These are phyloP conservation scores for Colletotrichum filicis DNA, from an alignment of 2,329 filamentous ascomycete genomes.

Conservation along the genomic window DNA sequence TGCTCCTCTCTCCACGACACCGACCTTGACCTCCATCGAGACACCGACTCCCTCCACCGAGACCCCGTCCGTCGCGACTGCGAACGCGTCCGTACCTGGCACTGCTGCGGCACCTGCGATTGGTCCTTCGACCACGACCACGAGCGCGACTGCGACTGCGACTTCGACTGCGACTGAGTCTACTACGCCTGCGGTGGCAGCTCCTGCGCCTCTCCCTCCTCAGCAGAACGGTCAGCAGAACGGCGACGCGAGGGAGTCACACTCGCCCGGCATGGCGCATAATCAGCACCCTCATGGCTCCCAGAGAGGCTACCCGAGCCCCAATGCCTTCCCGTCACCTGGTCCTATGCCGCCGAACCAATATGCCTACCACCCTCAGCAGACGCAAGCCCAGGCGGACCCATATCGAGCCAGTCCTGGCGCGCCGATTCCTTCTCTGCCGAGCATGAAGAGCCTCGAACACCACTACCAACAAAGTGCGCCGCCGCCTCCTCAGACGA, in stretches of 20 bases:
- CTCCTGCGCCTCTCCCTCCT: background rate
- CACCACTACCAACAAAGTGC: slow-evolving; percentile 42
- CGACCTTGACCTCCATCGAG: slow-evolving; percentile 17
- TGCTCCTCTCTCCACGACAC: slow-evolving; percentile 10
- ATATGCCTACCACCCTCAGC: slow-evolving; percentile 37
- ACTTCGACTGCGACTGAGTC: slow-evolving; percentile 1
- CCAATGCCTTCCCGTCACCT: slow-evolving; percentile 30
- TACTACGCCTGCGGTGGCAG: background rate
- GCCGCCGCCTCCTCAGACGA: slow-evolving; percentile 42
- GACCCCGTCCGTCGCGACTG: slow-evolving; percentile 10
- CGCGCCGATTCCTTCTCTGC: slow-evolving; percentile 48
- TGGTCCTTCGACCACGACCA: background rate
- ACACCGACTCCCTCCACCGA: slow-evolving; percentile 25
- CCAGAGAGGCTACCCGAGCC: slow-evolving; percentile 37
- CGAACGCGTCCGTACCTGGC: slow-evolving; percentile 13
- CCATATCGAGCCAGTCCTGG: slow-evolving; percentile 47
- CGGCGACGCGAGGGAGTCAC: slow-evolving; percentile 36
- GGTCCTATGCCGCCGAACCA: slow-evolving; percentile 17
- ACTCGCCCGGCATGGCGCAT: slow-evolving; percentile 38
- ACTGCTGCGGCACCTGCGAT: background rate
- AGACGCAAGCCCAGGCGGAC: slow-evolving; percentile 43
- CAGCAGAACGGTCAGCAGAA: slow-evolving; percentile 29
- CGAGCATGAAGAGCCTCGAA: slow-evolving; percentile 57
- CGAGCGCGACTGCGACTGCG: background rate
- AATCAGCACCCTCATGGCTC: slow-evolving; percentile 33